Conservation (phyloP, 1,284 basidiomycete genomes). For the Pyrrhoderma lamaoense region DNA sequence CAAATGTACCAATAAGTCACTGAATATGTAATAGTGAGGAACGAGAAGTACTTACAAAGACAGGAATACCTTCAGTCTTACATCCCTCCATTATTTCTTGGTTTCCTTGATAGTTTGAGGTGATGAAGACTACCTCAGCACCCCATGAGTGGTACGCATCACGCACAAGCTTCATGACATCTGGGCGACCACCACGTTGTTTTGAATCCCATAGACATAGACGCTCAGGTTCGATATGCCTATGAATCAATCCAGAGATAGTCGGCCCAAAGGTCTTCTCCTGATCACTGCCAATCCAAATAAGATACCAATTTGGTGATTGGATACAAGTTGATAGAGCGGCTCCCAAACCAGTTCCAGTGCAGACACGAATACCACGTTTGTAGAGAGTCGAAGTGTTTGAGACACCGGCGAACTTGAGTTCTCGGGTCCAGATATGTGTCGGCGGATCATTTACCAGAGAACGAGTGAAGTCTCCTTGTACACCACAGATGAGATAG, state of each 20-base stretch:
- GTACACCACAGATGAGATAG: conserved; percentile 72
- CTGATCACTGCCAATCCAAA: conserved; percentile 74
- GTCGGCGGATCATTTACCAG: conserved; percentile 62
- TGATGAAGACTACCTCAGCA: conserved; percentile 59
- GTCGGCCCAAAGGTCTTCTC: conserved; percentile 74
- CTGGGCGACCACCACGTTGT: conserved; percentile 39
- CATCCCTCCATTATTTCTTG: conserved; percentile 64
- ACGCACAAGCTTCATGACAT: conserved; percentile 35
- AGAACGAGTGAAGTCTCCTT: conserved; percentile 68
- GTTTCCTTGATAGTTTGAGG: conserved; percentile 56
- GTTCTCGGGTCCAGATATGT: conserved; percentile 62
- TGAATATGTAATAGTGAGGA: conserved; percentile 1
- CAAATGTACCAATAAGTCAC: not conserved
- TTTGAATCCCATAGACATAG: conserved; percentile 59
- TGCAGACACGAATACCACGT: conserved; percentile 70
- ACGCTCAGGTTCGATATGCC: conserved; percentile 56
- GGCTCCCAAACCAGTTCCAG: conserved; percentile 70
- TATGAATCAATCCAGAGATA: conserved; percentile 59
- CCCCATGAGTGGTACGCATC: conserved; percentile 33
- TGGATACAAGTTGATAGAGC: conserved; percentile 70
- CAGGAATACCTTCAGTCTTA: conserved; percentile 53
- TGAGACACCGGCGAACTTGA: conserved; percentile 76
- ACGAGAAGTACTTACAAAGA: conserved; percentile 40
- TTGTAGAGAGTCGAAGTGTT: conserved; percentile 70
- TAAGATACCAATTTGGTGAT: conserved; percentile 64